Evolutionary conservation across 768 basidiomycete species (phyloP), one percentile per base, ranked within the genome.

Genomic region (Pleurotus platypus): DNA sequence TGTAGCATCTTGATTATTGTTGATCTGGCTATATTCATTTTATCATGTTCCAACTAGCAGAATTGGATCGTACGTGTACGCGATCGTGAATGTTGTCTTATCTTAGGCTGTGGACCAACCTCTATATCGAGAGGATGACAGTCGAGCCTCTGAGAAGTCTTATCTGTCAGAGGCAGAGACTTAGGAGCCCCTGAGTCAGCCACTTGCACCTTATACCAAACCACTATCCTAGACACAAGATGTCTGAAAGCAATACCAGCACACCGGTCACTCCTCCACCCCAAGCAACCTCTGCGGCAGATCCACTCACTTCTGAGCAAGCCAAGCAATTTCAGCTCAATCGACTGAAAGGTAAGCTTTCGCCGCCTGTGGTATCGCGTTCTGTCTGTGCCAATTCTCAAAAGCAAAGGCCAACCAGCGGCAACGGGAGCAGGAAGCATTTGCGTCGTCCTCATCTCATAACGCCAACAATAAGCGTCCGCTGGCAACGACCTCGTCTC

Each of bases 401-500:
- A 57, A 49, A 90, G 91, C 92, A 2, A 94, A 94, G 70, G 87
- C 85, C 26, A 81, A 75, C 38, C 87, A 91, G 67, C 80, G 87
- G 47, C 81, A 85, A 64, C 78, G 75, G 55, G 89, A 91, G 64
- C 76, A 82, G 53, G 75, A 76, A 43, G 67, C 75, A 0, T 73
- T 79, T 1, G 70, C 77, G 0, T 84, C 84, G 1, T 75, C 77
- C 15, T 70, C 72, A 13, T 62, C 61, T 9, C 65, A 64, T 5
- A 94, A 93, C 70, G 63, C 72, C n/a, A 86, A 92, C 65, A 82
- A 82, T 62, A 95, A 94, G 66, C 83, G 93, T 24, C 85, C 90
- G 0, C 69, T 94, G 2, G 76, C 86, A 42, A 81, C 82, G n/a
- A 72, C 69, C 5, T 84, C 86, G 24, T 85, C 85, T 15, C 83